phyloP scores from a whole-genome alignment of 495 filamentous ascomycete genomes.

The Xylaria bambusicola region DNA sequence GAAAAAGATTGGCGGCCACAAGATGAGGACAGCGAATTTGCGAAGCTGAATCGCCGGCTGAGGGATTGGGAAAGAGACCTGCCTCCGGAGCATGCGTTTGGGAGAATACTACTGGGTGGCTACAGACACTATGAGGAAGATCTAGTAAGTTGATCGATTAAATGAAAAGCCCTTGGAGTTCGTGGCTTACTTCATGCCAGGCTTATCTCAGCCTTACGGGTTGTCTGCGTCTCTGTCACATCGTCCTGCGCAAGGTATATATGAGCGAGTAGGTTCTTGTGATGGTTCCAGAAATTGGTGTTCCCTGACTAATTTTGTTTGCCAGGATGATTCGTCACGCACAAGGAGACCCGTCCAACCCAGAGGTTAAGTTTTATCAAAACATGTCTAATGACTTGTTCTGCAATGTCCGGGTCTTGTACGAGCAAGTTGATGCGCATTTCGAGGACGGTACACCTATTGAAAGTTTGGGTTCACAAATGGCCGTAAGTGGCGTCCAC shows the following conservation, averaged over 20 bases:
- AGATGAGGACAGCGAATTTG: slow-evolving; percentile 46
- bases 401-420: slow-evolving; percentile 46
- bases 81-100: slow-evolving; percentile 47
- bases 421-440: slow-evolving; percentile 50
- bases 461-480: slow-evolving; percentile 51
- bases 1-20: slow-evolving; percentile 42
- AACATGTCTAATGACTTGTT: slow-evolving; percentile 50
- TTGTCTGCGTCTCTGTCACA: slow-evolving; percentile 52
- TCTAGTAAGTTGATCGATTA: slow-evolving; percentile 32
- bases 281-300: background rate
- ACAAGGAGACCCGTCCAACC: slow-evolving; percentile 37
- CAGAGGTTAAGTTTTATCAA: slow-evolving; percentile 41
- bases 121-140: slow-evolving; percentile 48
- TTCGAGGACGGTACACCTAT: slow-evolving; percentile 41
- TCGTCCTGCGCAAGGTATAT: slow-evolving; percentile 51
- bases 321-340: slow-evolving; percentile 43
- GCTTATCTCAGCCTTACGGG: slow-evolving; percentile 53
- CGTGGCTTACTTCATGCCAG: slow-evolving; percentile 22
- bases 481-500: slow-evolving; percentile 41
- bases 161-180: background rate
- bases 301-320: background rate
- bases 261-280: slow-evolving; percentile 42
- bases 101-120: slow-evolving; percentile 41
- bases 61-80: slow-evolving; percentile 45
- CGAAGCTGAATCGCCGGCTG: slow-evolving; percentile 38